These are phyloP conservation scores for Candida succiphila DNA, from an alignment of 805 yeast species.

Conservation along the genomic window DNA sequence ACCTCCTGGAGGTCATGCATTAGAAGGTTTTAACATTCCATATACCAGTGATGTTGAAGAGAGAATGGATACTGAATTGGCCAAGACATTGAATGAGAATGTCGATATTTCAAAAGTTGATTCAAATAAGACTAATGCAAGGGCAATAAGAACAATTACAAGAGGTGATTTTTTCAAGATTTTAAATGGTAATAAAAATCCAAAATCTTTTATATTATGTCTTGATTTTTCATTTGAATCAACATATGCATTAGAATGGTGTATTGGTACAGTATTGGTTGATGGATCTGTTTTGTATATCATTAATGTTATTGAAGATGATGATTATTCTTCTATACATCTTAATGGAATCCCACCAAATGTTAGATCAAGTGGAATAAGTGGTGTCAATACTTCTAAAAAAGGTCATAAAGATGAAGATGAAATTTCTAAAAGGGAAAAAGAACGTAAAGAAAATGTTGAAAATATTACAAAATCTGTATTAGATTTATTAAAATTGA, in stretches of 20 bases:
- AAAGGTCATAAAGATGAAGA: too few species aligned
- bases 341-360: constrained; percentile 24
- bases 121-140: constrained; percentile 37
- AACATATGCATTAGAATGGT: constrained; percentile 76
- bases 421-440: constrained; percentile 24
- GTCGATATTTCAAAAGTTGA: constrained; percentile 48
- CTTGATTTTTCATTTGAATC: constrained; percentile 81
- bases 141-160: constrained; percentile 62
- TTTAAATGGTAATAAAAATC: constrained; percentile 10
- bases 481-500: constrained; percentile 41
- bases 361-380: constrained; percentile 1
- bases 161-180: constrained; percentile 56
- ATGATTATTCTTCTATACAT: constrained; percentile 23
- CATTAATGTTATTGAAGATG: constrained; percentile 46
- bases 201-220: constrained; percentile 65
- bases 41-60: constrained; percentile 63
- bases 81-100: constrained; percentile 40
- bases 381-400: background rate
- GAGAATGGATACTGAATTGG: constrained; percentile 50
- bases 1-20: constrained; percentile 28
- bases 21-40: constrained; percentile 32
- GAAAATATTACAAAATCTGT: constrained; percentile 30
- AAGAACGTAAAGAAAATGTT: constrained; percentile 30
- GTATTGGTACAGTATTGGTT: constrained; percentile 73
- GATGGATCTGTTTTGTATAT: constrained; percentile 78